Base-by-base conservation (phyloP, 768 basidiomycete species). In the Leccinum boreale region DNA sequence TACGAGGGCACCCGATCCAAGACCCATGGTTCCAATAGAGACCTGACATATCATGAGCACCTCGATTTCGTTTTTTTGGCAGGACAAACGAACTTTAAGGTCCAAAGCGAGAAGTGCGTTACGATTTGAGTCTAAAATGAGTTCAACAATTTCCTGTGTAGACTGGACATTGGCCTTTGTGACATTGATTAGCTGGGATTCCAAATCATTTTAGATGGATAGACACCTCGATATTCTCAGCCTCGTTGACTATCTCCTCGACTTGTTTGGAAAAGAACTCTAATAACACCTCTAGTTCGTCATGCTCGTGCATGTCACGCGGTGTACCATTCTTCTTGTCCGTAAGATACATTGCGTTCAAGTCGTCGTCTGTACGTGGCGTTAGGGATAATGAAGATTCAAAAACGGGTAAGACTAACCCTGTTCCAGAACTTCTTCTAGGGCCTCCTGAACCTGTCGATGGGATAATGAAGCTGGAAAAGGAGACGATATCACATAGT, bases 261-360 rank as follows among this genome's bases (percentile, higher is more conserved):
- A 96, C 94, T 71, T 98, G 96, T 71, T 98, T 98, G 28, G 89
- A 84, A 72, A 97, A 97, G 9, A 90, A 90, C 69, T 98, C 96
- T n/a, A 98, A 76, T 19, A 98, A 77, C 11, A 95, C 80, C 68
- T 98, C 96, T 1, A 98, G 77, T 61, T 98, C 96, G 60, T 95
- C 92, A 69, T 98, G 96, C 66, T 96, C 94, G 58, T 85, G 79
- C 50, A 81, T 67, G 35, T 80, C 77, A n/a, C 89, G 81, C n/a
- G 77, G 73, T 4, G 75, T 63, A 24, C 81, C 81, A 24, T 82
- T 85, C 64, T 85, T 85, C 74, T 90, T 90, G 68, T 94, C 92
- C 2, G 86, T 92, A 54, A 98, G 83, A 75, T 98, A 94, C 96
- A 98, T 97, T 0, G 92, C 92, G 44, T 86, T 86, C 67, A 98